These are phyloP conservation scores for Microthyrium microscopicum DNA, from an alignment of 2,329 filamentous ascomycete species.

Conservation along the genomic window DNA sequence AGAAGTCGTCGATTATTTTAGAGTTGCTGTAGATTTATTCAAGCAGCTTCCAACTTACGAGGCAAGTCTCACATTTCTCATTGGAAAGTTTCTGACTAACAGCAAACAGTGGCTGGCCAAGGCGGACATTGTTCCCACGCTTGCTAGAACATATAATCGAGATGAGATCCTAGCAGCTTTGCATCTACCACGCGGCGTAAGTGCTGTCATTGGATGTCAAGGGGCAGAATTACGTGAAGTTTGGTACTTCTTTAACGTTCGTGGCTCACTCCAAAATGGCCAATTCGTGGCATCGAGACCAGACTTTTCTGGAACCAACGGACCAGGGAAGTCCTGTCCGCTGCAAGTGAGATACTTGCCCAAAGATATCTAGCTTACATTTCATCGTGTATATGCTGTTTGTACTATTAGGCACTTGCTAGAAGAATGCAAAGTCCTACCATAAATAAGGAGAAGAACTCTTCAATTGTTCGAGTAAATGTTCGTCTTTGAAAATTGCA, in stretches of 20 bases:
- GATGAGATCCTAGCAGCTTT: conserved; percentile 43
- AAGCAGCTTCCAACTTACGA: conserved; percentile 12
- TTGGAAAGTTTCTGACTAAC: background rate
- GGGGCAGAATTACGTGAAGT: conserved; percentile 33
- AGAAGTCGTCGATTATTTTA: conserved; percentile 13
- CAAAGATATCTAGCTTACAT: too few species aligned
- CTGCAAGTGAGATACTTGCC: conserved; percentile 46
- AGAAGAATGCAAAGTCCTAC: too few species aligned
- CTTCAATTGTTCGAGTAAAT: too few species aligned
- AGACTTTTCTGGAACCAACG: conserved; percentile 18
- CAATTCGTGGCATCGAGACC: conserved; percentile 40
- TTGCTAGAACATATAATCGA: conserved; percentile 40
- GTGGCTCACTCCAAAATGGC: conserved; percentile 42
- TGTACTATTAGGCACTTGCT: too few species aligned
- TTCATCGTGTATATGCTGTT: too few species aligned
- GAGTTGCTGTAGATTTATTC: conserved; percentile 11
- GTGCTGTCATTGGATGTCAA: conserved; percentile 41
- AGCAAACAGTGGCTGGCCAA: conserved; percentile 33
- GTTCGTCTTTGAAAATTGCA: too few species aligned
- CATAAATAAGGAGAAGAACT: too few species aligned
- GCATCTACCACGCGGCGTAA: conserved; percentile 26
- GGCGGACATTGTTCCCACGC: conserved; percentile 42
- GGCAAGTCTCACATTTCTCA: conserved; percentile 6
- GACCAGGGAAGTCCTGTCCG: conserved; percentile 41
- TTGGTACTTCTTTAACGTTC: conserved; percentile 49